Conservation (phyloP, 75 land plant genomes). For the Pseudotsuga menziesii region DNA sequence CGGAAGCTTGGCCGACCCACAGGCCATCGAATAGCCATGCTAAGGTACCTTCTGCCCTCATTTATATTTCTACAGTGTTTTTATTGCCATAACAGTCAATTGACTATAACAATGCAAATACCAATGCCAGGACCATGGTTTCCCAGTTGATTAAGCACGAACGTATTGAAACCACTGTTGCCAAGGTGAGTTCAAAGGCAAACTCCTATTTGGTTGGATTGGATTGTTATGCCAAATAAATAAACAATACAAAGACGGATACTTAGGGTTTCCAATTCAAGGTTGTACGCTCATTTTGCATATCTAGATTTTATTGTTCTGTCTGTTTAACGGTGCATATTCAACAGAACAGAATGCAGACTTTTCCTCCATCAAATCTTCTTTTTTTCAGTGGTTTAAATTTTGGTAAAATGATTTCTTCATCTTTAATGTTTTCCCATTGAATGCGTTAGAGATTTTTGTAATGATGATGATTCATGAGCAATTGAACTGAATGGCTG, state of each 20-base stretch:
- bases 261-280: too few species aligned
- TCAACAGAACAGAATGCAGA: too few species aligned
- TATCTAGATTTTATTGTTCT: too few species aligned
- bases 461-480: neutral
- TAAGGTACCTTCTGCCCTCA: slow-evolving; percentile 35
- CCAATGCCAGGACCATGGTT: slow-evolving; percentile 76
- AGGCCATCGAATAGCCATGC: slow-evolving; percentile 61
- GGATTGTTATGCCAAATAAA: too few species aligned
- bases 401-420: too few species aligned
- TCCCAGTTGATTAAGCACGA: slow-evolving; percentile 97
- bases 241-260: too few species aligned
- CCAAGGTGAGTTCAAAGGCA: slow-evolving; percentile 52
- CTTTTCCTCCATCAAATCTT: too few species aligned
- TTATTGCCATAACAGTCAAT: neutral
- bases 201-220: too few species aligned
- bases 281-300: too few species aligned
- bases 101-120: neutral
- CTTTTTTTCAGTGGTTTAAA: too few species aligned
- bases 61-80: neutral
- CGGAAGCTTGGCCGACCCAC: slow-evolving; percentile 62
- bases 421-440: too few species aligned
- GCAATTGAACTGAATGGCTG: slow-evolving; percentile 23
- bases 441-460: neutral
- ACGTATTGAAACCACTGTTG: slow-evolving; percentile 93
- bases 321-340: too few species aligned